phyloP scores from a whole-genome alignment of 2,329 filamentous ascomycete species.

The Aspergillus quadrilineatus region DNA sequence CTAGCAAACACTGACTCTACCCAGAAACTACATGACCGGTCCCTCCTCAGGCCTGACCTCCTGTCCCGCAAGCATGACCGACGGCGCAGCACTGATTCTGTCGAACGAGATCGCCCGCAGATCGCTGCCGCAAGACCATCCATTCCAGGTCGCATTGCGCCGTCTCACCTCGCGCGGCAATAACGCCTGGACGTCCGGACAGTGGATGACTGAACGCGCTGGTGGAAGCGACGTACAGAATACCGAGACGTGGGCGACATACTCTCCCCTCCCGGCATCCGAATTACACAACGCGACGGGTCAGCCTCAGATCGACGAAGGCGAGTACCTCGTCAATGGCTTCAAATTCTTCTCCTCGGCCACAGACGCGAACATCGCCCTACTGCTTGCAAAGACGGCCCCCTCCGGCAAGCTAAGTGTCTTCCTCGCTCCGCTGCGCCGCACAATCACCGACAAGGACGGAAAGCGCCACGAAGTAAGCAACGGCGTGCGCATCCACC shows the following conservation, averaged over 20 bases:
- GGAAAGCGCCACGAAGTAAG: constrained; percentile 41
- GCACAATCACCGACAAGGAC: not conserved
- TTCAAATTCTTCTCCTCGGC: constrained; percentile 73
- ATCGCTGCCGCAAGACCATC: constrained; percentile 6
- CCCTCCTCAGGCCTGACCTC: constrained; percentile 60
- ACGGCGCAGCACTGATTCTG: constrained; percentile 39
- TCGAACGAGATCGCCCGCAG: constrained; percentile 18
- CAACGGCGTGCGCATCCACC: constrained; percentile 66
- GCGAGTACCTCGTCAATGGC: constrained; percentile 53
- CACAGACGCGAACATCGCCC: constrained; percentile 63
- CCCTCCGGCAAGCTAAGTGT: constrained; percentile 54
- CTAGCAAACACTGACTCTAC: not conserved
- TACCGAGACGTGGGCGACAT: constrained; percentile 62
- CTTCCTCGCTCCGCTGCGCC: constrained; percentile 63
- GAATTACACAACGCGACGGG: not conserved
- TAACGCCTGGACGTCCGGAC: constrained; percentile 65
- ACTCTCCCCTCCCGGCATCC: not conserved
- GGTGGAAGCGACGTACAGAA: constrained; percentile 69
- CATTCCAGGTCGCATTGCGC: constrained; percentile 1
- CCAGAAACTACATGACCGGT: constrained; percentile 51
- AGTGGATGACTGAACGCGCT: constrained; percentile 74
- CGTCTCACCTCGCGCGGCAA: constrained; percentile 5
- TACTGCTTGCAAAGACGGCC: constrained; percentile 63
- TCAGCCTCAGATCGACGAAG: constrained; percentile 12
- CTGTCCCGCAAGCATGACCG: constrained; percentile 64